These are phyloP conservation scores for Aschersonia sp. DNA, from an alignment of 2,329 filamentous ascomycete species.

Conservation along the genomic window DNA sequence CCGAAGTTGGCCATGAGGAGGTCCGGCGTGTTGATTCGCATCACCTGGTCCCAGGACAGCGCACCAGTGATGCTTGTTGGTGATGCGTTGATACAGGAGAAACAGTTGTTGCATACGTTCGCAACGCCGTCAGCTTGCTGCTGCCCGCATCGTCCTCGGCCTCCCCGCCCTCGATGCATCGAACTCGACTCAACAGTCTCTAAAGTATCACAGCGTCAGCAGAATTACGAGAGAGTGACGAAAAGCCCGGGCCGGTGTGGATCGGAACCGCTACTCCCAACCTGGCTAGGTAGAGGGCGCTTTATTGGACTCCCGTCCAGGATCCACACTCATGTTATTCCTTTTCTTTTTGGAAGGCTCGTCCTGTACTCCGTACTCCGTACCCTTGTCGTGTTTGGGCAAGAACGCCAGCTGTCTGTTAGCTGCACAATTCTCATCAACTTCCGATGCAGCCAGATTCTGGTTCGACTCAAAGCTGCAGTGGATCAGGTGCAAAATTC, in stretches of 20 bases:
- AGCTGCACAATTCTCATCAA: neutral
- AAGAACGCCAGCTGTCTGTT: neutral
- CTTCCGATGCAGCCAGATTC: neutral
- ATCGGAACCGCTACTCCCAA: slow-evolving; percentile 2
- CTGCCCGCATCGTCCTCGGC: too few species aligned
- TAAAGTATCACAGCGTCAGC: neutral
- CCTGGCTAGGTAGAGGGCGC: slow-evolving; percentile 1
- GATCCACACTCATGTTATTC: neutral
- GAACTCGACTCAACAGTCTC: too few species aligned
- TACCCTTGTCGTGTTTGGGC: neutral
- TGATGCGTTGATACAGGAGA: too few species aligned
- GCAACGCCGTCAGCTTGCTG: too few species aligned
- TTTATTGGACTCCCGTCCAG: neutral
- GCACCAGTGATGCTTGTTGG: too few species aligned
- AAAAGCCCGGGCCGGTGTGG: slow-evolving; percentile 2
- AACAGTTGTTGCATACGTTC: too few species aligned
- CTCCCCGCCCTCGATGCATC: too few species aligned
- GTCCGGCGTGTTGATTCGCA: neutral
- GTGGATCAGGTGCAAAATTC: too few species aligned
- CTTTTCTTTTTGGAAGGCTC: neutral
- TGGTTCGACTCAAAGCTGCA: neutral
- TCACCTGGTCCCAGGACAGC: too few species aligned
- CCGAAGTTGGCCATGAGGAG: neutral
- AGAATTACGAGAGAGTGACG: neutral
- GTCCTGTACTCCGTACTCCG: neutral